Conservation (phyloP, 306 rosid species). For the Dalbergia cultrata region DNA sequence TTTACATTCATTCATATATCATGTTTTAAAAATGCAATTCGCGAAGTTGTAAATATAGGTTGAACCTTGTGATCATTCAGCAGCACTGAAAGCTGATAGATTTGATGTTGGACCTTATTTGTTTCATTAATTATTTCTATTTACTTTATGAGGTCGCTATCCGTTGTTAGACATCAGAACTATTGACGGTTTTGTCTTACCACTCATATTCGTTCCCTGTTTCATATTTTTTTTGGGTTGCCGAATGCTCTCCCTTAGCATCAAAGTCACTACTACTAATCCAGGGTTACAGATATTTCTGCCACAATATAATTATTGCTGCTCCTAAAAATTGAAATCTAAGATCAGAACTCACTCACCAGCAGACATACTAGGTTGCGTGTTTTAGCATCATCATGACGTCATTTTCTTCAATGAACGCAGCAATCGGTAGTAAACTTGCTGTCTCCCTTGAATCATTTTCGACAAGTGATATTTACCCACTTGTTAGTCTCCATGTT, state of each 20-base stretch:
- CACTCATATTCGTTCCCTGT: conserved; percentile 11
- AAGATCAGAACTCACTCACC: conserved; percentile 17
- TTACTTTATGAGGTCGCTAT: conserved; percentile 13
- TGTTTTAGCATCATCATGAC: conserved; percentile 51
- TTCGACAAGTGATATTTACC: neutral
- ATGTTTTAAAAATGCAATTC: conserved; percentile 4
- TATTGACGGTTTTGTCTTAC: conserved; percentile 54
- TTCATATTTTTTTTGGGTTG: neutral
- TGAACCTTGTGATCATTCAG: conserved; percentile 35
- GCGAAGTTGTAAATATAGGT: conserved; percentile 12
- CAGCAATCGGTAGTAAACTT: neutral
- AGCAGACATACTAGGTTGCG: conserved; percentile 35
- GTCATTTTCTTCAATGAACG: conserved; percentile 31
- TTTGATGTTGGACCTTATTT: conserved; percentile 54
- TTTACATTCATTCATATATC: neutral
- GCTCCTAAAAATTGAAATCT: conserved; percentile 20
- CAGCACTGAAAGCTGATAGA: conserved; percentile 48
- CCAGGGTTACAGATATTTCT: neutral
- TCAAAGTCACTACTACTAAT: conserved; percentile 19
- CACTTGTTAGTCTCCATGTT: neutral
- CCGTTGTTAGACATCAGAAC: conserved; percentile 49
- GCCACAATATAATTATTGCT: conserved; percentile 3
- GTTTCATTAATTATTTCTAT: neutral
- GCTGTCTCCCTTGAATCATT: neutral
- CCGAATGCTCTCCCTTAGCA: conserved; percentile 28